Percentiles rank a stretch among this genome's conserved stretches.
Evolutionary conservation across 129 eudicot genomes (phyloP).

Genomic region (Erigeron canadensis): DNA sequence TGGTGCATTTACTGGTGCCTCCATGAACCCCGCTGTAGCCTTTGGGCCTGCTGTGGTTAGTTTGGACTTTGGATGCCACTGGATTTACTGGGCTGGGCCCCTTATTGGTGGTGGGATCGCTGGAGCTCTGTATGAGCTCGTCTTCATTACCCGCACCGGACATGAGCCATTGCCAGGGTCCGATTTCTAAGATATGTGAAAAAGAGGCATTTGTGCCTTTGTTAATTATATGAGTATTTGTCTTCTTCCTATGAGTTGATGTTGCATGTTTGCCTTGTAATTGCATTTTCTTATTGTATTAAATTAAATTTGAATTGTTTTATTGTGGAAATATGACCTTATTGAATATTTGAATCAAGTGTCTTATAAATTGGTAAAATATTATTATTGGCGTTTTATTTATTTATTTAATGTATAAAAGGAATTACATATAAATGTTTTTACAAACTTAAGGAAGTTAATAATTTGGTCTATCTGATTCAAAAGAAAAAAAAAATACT

Average conservation of each 20-base stretch:
- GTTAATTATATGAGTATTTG: background rate
- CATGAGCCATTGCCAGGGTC: constrained; percentile 53
- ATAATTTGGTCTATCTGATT: too few relatives aligned
- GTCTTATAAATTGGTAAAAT: background rate
- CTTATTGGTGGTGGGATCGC: constrained; percentile 49
- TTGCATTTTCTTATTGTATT: background rate
- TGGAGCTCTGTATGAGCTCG: constrained; percentile 42
- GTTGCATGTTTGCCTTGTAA: background rate
- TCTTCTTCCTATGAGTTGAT: background rate
- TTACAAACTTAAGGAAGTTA: too few relatives aligned
- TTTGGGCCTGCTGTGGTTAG: constrained; percentile 59
- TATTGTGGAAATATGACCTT: background rate
- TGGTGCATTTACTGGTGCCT: constrained; percentile 60
- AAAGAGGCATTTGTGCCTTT: background rate
- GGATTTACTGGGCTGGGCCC: constrained; percentile 66
- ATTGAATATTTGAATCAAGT: background rate
- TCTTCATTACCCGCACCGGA: constrained; percentile 41
- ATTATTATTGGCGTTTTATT: too few relatives aligned
- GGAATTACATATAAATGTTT: too few relatives aligned
- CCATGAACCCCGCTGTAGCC: constrained; percentile 59
- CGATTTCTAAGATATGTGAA: constrained; percentile 7
- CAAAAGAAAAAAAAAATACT: too few relatives aligned
- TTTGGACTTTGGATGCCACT: constrained; percentile 47
- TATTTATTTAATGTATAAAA: too few relatives aligned
- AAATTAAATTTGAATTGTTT: background rate